A percentile compares a stretch with the other conserved stretches of the same genome.
These are phyloP conservation scores for Hymenoscyphus salicellus DNA, from an alignment of 2,329 filamentous ascomycete species.

Conservation along the genomic window DNA sequence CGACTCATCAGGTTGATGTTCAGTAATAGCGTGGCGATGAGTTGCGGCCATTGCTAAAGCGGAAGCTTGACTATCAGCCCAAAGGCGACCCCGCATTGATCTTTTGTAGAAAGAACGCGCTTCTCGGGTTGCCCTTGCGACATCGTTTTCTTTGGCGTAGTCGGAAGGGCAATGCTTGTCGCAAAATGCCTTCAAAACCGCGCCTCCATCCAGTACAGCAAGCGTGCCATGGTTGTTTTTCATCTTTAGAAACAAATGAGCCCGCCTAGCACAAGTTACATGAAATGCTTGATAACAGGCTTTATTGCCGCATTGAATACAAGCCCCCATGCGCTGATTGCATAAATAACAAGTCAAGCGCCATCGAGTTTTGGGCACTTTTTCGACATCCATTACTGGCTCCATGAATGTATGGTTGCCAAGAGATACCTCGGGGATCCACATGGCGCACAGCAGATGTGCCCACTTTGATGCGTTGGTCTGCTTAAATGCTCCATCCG, in stretches of 20 bases:
- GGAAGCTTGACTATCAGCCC: constrained; percentile 85
- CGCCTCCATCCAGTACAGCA: constrained; percentile 73
- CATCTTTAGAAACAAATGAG: constrained; percentile 90
- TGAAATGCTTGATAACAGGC: constrained; percentile 96
- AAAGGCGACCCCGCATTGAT: constrained; percentile 83
- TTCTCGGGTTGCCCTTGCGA: constrained; percentile 73
- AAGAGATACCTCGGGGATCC: constrained; percentile 95
- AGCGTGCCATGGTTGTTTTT: constrained; percentile 82
- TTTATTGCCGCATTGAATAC: constrained; percentile 97
- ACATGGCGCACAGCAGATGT: constrained; percentile 93
- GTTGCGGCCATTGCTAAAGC: constrained; percentile 77
- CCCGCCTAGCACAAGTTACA: constrained; percentile 88
- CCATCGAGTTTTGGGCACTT: constrained; percentile 93
- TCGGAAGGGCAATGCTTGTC: constrained; percentile 91
- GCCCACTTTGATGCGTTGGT: constrained; percentile 96
- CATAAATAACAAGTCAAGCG: constrained; percentile 94
- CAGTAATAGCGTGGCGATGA: constrained; percentile 59
- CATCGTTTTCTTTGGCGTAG: constrained; percentile 82
- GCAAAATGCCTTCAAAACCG: constrained; percentile 89
- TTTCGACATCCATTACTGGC: constrained; percentile 95
- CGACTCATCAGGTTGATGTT: constrained; percentile 75
- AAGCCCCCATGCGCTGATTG: constrained; percentile 95
- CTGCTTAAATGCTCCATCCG: constrained; percentile 96
- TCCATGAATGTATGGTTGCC: constrained; percentile 98
- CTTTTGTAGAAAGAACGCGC: constrained; percentile 87